Evolutionary conservation across 139 green algal species (phyloP), one percentile per base, ranked within the genome.

Genomic region (Haematococcus sp.): DNA sequence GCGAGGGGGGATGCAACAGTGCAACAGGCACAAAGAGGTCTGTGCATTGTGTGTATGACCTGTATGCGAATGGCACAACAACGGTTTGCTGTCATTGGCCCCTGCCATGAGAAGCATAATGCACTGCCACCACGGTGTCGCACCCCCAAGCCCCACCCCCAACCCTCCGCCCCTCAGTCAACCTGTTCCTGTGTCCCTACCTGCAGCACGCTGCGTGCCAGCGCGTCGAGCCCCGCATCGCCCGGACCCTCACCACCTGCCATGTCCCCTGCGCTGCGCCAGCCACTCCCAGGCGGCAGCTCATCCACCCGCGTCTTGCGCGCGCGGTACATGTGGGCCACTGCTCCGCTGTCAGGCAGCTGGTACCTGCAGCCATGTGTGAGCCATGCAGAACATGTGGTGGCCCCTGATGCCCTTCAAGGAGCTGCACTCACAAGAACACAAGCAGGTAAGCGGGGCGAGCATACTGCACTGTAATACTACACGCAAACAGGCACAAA

Each of bases 261-360:
- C 28, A 65, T 40, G 58, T 34, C 25, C 4, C n/a, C 11, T 33
- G 11, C 11, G 23, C n/a, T 30, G 58, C 11, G 25, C 23, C 11
- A 22, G n/a, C 34, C 58, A 3, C 2, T 19, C 23, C n/a, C n/a
- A 33, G 58, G 58, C 2, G 25, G 58, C 23, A 75, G n/a, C 51
- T 75, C 68, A n/a, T 75, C 68, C 28, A 76, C 70, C 13, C 59
- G 70, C 5, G 70, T 76, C 58, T 74, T 65, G 28, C 44, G 30
- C 13, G 55, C 19, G 22, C 44, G 20, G 46, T 77, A 63, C 23
- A 56, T 61, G 43, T 73, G 11, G 17, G n/a, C n/a, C 25, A 22
- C 25, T 34, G 58, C n/a, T 35, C 58, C 23, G n/a, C 58, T 22
- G n/a, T 34, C 30, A 11, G 58, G 58, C 30, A 22, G 25, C 23